These are phyloP conservation scores for Zasmidium angulare DNA, from an alignment of 2,329 filamentous ascomycete genomes.

Conservation along the genomic window DNA sequence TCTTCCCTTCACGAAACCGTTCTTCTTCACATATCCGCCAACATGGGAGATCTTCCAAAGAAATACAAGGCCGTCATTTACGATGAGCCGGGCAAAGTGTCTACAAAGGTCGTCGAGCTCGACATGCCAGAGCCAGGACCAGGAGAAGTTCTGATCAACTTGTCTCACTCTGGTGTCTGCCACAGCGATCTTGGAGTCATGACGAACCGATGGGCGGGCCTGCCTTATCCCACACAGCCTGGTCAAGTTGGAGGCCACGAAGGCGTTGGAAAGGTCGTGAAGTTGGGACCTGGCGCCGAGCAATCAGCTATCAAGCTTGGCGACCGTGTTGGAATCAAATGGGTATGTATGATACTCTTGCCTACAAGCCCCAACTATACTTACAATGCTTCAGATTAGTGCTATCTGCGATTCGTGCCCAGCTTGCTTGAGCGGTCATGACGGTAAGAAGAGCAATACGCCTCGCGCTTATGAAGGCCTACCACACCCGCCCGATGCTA, in stretches of 20 bases:
- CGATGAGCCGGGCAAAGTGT: conserved; percentile 64
- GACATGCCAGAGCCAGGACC: conserved; percentile 64
- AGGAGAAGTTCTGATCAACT: conserved; percentile 52
- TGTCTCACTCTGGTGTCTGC: conserved; percentile 64
- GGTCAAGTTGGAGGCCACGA: conserved; percentile 65
- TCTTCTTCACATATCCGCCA: not conserved
- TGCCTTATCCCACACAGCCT: conserved; percentile 59
- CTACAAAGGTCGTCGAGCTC: conserved; percentile 62
- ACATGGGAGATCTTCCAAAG: conserved; percentile 45
- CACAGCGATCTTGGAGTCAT: conserved; percentile 62
- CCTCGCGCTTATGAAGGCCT: too few relatives aligned
- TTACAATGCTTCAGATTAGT: conserved; percentile 39
- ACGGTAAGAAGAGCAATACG: too few relatives aligned
- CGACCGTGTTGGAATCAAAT: conserved; percentile 70
- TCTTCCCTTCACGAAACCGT: not conserved
- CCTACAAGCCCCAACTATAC: not conserved
- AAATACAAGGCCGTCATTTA: conserved; percentile 65
- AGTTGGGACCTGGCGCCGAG: conserved; percentile 62
- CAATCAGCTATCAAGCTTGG: conserved; percentile 60
- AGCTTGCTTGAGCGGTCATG: conserved; percentile 56
- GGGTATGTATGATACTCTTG: conserved; percentile 35
- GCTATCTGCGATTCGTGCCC: conserved; percentile 56
- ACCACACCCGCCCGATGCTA: too few relatives aligned
- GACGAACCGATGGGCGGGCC: conserved; percentile 52
- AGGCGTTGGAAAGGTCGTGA: conserved; percentile 63